Evolutionary conservation across 2,329 filamentous ascomycete genomes (phyloP).

Genomic region (Clonostachys rhizophaga): DNA sequence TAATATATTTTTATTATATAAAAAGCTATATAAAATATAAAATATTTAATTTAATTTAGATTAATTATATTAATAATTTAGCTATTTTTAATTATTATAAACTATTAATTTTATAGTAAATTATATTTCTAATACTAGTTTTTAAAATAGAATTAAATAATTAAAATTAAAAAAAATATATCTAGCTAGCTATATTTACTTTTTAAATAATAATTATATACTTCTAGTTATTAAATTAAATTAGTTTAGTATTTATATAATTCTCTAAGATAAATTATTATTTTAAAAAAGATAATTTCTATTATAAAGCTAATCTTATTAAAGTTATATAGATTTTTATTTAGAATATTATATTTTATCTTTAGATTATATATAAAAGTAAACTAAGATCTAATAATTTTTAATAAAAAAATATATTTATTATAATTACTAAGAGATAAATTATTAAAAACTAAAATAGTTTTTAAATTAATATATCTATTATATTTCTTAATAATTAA

Average conservation of each 20-base stretch:
- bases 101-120: not conserved
- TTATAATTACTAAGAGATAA: not conserved
- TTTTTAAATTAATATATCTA: not conserved
- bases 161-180: too few species aligned
- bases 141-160: too few species aligned
- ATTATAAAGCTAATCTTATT: not conserved
- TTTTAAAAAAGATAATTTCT: constrained; percentile 3
- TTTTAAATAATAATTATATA: too few species aligned
- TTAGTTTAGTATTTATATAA: too few species aligned
- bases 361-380: not conserved
- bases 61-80: not conserved
- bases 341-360: not conserved
- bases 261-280: not conserved
- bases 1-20: not conserved
- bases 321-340: not conserved
- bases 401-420: not conserved
- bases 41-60: not conserved
- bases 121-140: not conserved
- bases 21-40: not conserved
- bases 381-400: not conserved
- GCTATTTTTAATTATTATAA: too few species aligned
- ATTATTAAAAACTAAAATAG: not conserved
- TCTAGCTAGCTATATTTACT: too few species aligned
- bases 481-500: not conserved
- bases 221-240: too few species aligned